Percentiles rank a stretch among this genome's conserved stretches.
Conservation (phyloP, 2,329 filamentous ascomycete species). For the Zalaria sp. region DNA sequence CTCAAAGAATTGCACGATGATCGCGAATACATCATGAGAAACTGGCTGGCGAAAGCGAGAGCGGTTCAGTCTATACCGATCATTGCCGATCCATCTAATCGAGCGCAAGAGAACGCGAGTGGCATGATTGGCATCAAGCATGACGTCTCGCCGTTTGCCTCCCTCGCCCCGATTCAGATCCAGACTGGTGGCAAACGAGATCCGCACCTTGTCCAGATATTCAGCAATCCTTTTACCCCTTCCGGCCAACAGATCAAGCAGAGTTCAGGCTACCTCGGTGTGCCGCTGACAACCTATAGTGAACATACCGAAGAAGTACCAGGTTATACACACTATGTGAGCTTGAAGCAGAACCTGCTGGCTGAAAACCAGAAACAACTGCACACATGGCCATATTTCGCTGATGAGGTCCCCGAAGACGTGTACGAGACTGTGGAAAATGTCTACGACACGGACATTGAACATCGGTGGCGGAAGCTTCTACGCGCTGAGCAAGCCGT, state of each 20-base stretch:
- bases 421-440: slow-evolving; percentile 14
- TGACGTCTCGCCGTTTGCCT: slow-evolving; percentile 11
- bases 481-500: slow-evolving; percentile 21
- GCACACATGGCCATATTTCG: slow-evolving; percentile 26
- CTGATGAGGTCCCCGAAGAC: slow-evolving; percentile 18
- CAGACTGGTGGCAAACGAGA: too few relatives aligned
- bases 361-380: slow-evolving; percentile 25
- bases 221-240: too few relatives aligned
- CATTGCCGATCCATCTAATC: too few relatives aligned
- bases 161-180: background rate
- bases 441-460: slow-evolving; percentile 16
- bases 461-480: slow-evolving; percentile 15
- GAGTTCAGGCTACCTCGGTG: too few relatives aligned
- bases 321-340: slow-evolving; percentile 26
- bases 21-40: slow-evolving; percentile 6
- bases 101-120: background rate
- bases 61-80: background rate
- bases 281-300: too few relatives aligned
- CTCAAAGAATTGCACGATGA: slow-evolving; percentile 7
- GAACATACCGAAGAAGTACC: slow-evolving; percentile 3
- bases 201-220: too few relatives aligned
- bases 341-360: slow-evolving; percentile 25
- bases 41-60: slow-evolving; percentile 6
- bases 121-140: slow-evolving; percentile 9
- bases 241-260: too few relatives aligned